Conservation (phyloP, 2,329 filamentous ascomycete species). For the Lasiodiplodia hormozganensis region DNA sequence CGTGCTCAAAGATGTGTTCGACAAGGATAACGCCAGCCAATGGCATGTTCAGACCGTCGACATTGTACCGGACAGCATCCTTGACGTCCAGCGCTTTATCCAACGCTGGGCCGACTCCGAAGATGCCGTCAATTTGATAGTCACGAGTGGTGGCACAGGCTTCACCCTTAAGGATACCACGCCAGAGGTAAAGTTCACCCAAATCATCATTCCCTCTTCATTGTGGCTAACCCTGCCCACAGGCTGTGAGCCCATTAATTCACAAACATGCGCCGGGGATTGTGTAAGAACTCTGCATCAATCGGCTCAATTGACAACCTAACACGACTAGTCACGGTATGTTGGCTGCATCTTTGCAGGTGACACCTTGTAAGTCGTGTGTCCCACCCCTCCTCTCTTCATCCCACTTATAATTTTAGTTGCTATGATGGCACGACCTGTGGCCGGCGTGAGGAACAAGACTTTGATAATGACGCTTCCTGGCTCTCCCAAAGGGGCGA, state of each 20-base stretch:
- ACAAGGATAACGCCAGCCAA: conserved; percentile 67
- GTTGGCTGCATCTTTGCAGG: conserved; percentile 80
- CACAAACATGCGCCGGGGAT: conserved; percentile 88
- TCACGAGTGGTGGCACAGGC: conserved; percentile 92
- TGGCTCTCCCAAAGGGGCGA: conserved; percentile 93
- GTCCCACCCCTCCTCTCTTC: background rate
- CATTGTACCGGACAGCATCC: conserved; percentile 80
- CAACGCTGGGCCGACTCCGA: conserved; percentile 74
- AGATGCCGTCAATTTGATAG: conserved; percentile 71
- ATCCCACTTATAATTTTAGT: conserved; percentile 63
- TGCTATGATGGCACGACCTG: conserved; percentile 94
- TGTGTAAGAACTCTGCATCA: conserved; percentile 60
- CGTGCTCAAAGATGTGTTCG: conserved; percentile 73
- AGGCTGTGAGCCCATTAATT: conserved; percentile 81
- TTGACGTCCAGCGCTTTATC: conserved; percentile 77
- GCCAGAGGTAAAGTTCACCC: conserved; percentile 72
- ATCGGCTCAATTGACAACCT: background rate
- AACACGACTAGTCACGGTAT: conserved; percentile 74
- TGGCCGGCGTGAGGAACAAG: conserved; percentile 83
- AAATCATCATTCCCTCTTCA: background rate
- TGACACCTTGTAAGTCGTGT: conserved; percentile 83
- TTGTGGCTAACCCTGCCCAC: conserved; percentile 29
- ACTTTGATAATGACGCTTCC: conserved; percentile 88
- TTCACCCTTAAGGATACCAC: conserved; percentile 87
- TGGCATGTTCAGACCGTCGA: conserved; percentile 74